Conservation (phyloP, 139 green algal genomes). For the Penium margaritaceum region DNA sequence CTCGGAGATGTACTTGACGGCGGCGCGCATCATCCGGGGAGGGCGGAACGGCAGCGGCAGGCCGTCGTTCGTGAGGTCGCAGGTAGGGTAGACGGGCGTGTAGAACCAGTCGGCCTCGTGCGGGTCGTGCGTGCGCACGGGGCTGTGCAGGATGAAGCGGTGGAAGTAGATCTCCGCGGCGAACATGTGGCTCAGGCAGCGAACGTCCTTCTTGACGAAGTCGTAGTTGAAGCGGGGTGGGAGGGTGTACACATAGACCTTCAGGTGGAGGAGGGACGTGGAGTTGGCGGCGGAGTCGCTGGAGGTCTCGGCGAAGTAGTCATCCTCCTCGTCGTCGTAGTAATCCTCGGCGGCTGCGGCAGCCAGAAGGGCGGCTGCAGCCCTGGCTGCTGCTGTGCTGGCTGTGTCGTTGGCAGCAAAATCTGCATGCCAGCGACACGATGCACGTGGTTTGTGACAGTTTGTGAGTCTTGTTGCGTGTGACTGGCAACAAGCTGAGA, state of each 20-base stretch:
- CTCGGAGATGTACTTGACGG: constrained; percentile 1
- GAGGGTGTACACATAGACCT: constrained; percentile 37
- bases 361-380: too few relatives aligned
- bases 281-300: not conserved
- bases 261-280: constrained; percentile 1
- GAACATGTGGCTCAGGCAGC: constrained; percentile 37
- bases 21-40: constrained; percentile 23
- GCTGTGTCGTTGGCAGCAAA: too few relatives aligned
- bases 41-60: constrained; percentile 28
- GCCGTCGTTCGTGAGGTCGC: constrained; percentile 22
- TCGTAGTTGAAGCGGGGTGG: constrained; percentile 21
- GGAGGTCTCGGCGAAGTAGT: not conserved
- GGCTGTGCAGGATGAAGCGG: constrained; percentile 15
- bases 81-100: constrained; percentile 34
- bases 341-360: too few relatives aligned
- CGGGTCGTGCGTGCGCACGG: constrained; percentile 17
- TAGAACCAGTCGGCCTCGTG: constrained; percentile 37
- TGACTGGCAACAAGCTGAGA: too few relatives aligned
- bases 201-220: constrained; percentile 9
- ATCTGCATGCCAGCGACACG: not conserved
- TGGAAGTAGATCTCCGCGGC: constrained; percentile 28
- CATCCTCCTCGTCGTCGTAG: not conserved
- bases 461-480: too few relatives aligned
- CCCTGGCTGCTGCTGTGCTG: too few relatives aligned
- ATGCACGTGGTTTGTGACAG: too few relatives aligned